phyloP scores from a whole-genome alignment of 2,329 filamentous ascomycete genomes.

The Coniochaeta pulveracea region DNA sequence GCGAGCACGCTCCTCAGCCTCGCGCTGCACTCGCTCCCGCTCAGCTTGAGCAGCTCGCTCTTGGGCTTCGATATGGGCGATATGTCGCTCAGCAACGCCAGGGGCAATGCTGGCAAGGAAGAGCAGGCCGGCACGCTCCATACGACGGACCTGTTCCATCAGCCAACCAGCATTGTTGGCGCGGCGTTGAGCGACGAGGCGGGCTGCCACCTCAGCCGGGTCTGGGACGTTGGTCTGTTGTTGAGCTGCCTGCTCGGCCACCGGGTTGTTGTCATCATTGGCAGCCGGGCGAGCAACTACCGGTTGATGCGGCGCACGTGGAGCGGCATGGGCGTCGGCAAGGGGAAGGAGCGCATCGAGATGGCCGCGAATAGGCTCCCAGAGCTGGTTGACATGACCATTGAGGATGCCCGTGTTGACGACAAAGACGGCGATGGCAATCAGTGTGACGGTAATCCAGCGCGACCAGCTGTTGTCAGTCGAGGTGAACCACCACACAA shows the following conservation, averaged over 20 bases:
- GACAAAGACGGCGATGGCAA: conserved; percentile 46
- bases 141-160: conserved; percentile 35
- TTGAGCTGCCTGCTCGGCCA: conserved; percentile 15
- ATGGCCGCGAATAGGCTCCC: conserved; percentile 45
- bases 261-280: conserved; percentile 15
- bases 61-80: conserved; percentile 44
- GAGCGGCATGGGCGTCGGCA: conserved; percentile 22
- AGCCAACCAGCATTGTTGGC: conserved; percentile 36
- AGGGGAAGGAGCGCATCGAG: conserved; percentile 48
- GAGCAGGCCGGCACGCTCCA: conserved; percentile 49
- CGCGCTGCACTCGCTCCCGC: conserved; percentile 29
- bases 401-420: conserved; percentile 48
- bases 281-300: conserved; percentile 5
- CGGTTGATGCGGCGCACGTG: background rate
- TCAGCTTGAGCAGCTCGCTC: conserved; percentile 32
- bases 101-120: conserved; percentile 57
- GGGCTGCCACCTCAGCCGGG: conserved; percentile 40
- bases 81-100: conserved; percentile 54
- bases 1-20: conserved; percentile 21
- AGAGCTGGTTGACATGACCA: conserved; percentile 39
- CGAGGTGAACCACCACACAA: conserved; percentile 55
- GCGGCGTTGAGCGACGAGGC: conserved; percentile 37
- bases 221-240: conserved; percentile 19
- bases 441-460: conserved; percentile 41
- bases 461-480: conserved; percentile 46